Evolutionary conservation across 2,329 filamentous ascomycete species (phyloP), one percentile per base, ranked within the genome.

Genomic region (Verticillium alfalfae): DNA sequence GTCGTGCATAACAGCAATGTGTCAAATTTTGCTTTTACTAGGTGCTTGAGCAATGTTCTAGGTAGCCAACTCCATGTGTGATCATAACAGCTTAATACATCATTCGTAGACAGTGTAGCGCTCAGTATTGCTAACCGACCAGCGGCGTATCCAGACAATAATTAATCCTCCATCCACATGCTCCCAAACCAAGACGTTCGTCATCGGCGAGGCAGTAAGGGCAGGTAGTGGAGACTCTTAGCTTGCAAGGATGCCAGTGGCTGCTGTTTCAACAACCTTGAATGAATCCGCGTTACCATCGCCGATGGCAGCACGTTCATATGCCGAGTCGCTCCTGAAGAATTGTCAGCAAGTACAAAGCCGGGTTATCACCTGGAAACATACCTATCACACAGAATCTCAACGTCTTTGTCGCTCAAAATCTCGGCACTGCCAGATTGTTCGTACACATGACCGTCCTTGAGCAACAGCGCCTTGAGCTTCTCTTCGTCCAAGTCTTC

Each of bases 211-310:
- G 18, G 5, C 9, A 13, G 9, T 26, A 1, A 18, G 22, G 45
- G 4, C 16, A 6, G 15, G n/a, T 13, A 9, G 45, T 22, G n/a
- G 2, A 37, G 36, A 13, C 10, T 9, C 45, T 56, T 12, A 56
- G 34, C 12, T n/a, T 1, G 58, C 36, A 15, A 59, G 58, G 38
- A 87, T 85, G 1, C 83, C 83, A 57, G 84, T 77, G 0, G 78
- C 76, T 1, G 78, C 81, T n/a, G 92, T 96, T 75, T 94, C 92
- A 13, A 97, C 90, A 58, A 93, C 88, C 70, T 85, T 85, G 71
- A 93, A 96, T 0, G 79, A 83, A 58, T 85, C 88, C 1, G 88
- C 87, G 67, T 88, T 84, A 67, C 92, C 92, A 57, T 91, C 75
- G 0, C 93, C 93, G 70, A 86, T 89, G 63, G 94, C 92, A 1